Evolutionary conservation across 2,329 filamentous ascomycete species (phyloP).

Genomic region (Geosmithia putterillii): DNA sequence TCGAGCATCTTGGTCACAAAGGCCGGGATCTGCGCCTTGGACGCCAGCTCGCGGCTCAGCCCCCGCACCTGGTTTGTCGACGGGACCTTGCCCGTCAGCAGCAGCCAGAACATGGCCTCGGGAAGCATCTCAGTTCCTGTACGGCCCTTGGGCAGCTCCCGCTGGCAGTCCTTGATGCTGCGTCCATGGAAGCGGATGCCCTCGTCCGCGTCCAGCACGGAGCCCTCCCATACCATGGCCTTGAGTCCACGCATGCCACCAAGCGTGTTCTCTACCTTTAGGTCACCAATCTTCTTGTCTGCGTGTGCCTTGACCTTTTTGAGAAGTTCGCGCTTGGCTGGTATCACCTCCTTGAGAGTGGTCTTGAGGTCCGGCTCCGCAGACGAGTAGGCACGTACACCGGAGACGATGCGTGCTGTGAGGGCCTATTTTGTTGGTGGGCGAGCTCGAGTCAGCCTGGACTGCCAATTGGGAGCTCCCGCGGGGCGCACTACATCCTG

Average conservation of each 20-base stretch:
- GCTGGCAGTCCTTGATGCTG: constrained; percentile 96
- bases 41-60: constrained; percentile 77
- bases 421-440: constrained; percentile 12
- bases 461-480: background rate
- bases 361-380: constrained; percentile 84
- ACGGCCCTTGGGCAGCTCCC: constrained; percentile 82
- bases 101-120: constrained; percentile 98
- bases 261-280: constrained; percentile 88
- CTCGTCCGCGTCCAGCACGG: constrained; percentile 90
- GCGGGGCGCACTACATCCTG: too few species aligned
- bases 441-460: constrained; percentile 1
- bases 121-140: constrained; percentile 94
- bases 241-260: constrained; percentile 97
- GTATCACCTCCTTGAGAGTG: constrained; percentile 72
- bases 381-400: constrained; percentile 53
- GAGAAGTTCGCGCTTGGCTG: constrained; percentile 83
- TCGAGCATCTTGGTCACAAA: constrained; percentile 85
- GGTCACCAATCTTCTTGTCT: constrained; percentile 74
- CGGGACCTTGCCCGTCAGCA: constrained; percentile 86
- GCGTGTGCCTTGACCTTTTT: constrained; percentile 85
- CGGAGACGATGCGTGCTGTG: constrained; percentile 15
- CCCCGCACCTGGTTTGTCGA: constrained; percentile 68
- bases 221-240: constrained; percentile 98
- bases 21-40: constrained; percentile 68
- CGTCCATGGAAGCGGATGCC: constrained; percentile 96